Conservation (phyloP, 176 grass and related monocot species). For the Oryza glaberrima region DNA sequence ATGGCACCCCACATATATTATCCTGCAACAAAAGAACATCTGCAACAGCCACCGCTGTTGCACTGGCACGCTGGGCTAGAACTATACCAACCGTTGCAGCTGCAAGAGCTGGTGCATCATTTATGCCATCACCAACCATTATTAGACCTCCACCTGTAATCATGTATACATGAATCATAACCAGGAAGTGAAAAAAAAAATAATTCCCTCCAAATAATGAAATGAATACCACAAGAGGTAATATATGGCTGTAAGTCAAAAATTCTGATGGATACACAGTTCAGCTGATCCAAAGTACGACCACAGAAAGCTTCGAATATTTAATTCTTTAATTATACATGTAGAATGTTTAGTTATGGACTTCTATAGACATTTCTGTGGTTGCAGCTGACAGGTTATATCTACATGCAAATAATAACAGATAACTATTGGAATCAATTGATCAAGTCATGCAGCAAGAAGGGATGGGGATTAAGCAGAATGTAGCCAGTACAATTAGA, state of each 20-base stretch:
- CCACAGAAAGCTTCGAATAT: constrained; percentile 11
- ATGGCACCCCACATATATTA: constrained; percentile 86
- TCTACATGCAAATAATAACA: not conserved
- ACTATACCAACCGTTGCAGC: constrained; percentile 95
- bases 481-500: not conserved
- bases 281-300: not conserved
- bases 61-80: constrained; percentile 91
- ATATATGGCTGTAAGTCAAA: constrained; percentile 6
- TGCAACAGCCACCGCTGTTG: constrained; percentile 87
- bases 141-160: constrained; percentile 85
- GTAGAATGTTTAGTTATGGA: constrained; percentile 11
- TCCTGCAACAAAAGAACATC: constrained; percentile 91
- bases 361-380: not conserved
- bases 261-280: not conserved
- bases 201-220: not conserved
- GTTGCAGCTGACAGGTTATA: not conserved
- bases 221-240: not conserved
- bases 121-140: constrained; percentile 99
- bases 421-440: not conserved
- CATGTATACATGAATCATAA: constrained; percentile 26
- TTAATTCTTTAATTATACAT: not conserved
- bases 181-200: not conserved
- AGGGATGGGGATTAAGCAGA: not conserved
- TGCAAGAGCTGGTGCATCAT: constrained; percentile 95
- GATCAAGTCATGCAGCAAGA: constrained; percentile 11